Evolutionary conservation across 768 basidiomycete species (phyloP), one percentile per base, ranked within the genome.

Genomic region (Russula brevipes): DNA sequence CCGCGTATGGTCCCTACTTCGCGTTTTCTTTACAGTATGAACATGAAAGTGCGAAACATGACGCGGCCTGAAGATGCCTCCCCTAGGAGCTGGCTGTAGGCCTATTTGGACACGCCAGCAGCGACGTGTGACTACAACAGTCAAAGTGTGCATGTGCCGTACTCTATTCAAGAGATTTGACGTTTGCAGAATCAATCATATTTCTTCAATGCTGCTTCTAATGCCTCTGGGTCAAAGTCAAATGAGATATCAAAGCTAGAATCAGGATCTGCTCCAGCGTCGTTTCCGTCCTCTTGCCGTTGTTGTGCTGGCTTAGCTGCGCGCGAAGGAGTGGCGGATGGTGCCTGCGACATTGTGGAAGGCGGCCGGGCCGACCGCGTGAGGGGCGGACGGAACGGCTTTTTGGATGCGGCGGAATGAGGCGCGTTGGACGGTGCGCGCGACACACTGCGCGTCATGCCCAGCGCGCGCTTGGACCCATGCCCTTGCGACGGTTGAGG

Each of bases 201-300:
- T 12, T 52, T 36, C 41, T 33, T 42, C 63, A 64, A 59, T 3
- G 63, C 57, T 31, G 54, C 63, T 55, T 64, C 63, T 53, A 64
- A 59, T 17, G 39, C 57, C 4, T 64, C 63, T 5, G 53, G 63
- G 35, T 64, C 63, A 59, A 64, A 59, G 42, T 64, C 58, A 35
- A 64, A 64, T 11, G 63, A 54, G 24, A 64, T 6, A 14, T 64
- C 63, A 31, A 64, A 59, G 53, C 63, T 59, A n/a, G 63, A 64
- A 33, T 64, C 58, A 5, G 63, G 57, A 59, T 64, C 63, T 2
- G 57, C 10, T 45, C 39, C 52, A 16, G 46, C 10, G 1, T 47
- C 7, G 19, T 49, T 33, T 39, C 19, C 14, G 3, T 41, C 45
- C 6, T 41, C 46, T 14, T 54, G 9, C 6, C 6, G 44, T 7